Evolutionary conservation across 306 rosid species (phyloP).

Genomic region (Prosopis cineraria): DNA sequence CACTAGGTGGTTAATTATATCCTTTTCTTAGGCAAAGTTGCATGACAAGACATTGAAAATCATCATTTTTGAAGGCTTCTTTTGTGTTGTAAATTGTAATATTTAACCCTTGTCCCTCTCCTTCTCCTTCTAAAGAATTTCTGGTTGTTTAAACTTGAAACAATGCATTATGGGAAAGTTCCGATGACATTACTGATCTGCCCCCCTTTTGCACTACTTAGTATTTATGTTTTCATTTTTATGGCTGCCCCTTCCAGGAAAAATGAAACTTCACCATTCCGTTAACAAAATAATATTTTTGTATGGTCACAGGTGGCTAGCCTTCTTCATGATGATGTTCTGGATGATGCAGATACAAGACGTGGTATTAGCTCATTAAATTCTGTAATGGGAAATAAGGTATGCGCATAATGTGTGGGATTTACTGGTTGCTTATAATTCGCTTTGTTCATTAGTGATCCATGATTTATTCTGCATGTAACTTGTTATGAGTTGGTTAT

Average conservation of each 20-base stretch:
- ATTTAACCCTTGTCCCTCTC: background rate
- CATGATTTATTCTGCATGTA: slow-evolving; percentile 18
- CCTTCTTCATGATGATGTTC: slow-evolving; percentile 97
- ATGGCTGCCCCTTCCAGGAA: background rate
- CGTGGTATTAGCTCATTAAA: slow-evolving; percentile 91
- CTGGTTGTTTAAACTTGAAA: background rate
- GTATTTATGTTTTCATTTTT: background rate
- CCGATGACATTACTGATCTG: background rate
- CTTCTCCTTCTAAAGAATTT: background rate
- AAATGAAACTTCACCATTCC: background rate
- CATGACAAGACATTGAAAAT: background rate
- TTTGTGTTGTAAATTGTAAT: background rate
- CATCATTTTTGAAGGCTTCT: background rate
- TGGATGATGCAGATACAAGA: slow-evolving; percentile 97
- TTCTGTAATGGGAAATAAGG: slow-evolving; percentile 93
- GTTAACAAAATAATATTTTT: background rate
- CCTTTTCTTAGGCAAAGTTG: background rate
- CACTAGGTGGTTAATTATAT: background rate
- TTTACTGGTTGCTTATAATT: background rate
- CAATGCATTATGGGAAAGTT: background rate
- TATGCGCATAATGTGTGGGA: slow-evolving; percentile 22
- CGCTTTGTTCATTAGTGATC: slow-evolving; percentile 25
- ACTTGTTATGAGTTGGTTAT: background rate
- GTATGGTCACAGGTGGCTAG: slow-evolving; percentile 72
- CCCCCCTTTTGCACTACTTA: background rate